These are phyloP conservation scores for Gynandropsis gynandra DNA, from an alignment of 345 rosid species.

Conservation along the genomic window DNA sequence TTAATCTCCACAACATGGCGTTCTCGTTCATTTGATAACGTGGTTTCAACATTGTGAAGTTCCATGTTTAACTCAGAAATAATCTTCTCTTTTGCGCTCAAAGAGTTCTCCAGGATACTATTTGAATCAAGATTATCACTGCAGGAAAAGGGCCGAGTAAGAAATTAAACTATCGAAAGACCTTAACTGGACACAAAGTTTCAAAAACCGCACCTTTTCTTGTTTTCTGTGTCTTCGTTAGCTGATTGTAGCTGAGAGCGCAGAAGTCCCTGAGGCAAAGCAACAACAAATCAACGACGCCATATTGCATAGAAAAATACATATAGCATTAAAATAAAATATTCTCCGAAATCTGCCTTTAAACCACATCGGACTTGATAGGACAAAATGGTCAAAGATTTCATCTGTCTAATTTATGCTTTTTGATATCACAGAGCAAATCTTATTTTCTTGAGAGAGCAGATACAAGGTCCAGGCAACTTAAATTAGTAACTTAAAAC, in stretches of 20 bases:
- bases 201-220: constrained; percentile 47
- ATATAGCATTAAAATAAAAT: too few species aligned
- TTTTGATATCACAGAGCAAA: too few species aligned
- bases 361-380: too few species aligned
- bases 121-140: constrained; percentile 75
- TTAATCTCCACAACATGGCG: constrained; percentile 72
- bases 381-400: too few species aligned
- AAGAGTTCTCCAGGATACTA: constrained; percentile 75
- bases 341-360: too few species aligned
- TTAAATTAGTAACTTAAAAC: background rate
- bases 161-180: constrained; percentile 8
- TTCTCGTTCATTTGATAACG: constrained; percentile 73
- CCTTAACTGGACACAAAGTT: constrained; percentile 12
- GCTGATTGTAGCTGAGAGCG: constrained; percentile 84
- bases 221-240: constrained; percentile 67
- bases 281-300: constrained; percentile 10
- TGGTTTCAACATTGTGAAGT: constrained; percentile 76
- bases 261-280: constrained; percentile 57
- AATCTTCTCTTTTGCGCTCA: constrained; percentile 86
- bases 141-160: constrained; percentile 24
- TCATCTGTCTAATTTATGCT: constrained; percentile 8
- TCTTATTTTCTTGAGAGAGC: too few species aligned
- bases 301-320: background rate
- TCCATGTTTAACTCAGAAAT: constrained; percentile 90
- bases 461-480: too few species aligned